Conservation (phyloP, 129 eudicot genomes). For the Saposhnikovia divaricata region DNA sequence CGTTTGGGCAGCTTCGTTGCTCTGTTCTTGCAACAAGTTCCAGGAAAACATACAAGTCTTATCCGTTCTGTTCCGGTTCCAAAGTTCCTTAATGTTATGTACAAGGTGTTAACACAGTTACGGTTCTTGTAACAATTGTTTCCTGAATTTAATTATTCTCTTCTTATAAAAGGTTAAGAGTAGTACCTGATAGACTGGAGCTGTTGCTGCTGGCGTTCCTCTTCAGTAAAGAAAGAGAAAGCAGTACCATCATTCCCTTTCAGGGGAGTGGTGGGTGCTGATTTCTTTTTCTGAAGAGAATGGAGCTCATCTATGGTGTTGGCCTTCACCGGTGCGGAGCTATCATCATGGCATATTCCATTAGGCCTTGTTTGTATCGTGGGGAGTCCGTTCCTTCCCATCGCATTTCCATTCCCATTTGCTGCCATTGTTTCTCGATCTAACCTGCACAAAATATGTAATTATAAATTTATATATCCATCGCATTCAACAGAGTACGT, state of each 20-base stretch:
- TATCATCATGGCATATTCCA: conserved; percentile 57
- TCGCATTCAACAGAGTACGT: not conserved
- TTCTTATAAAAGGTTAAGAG: no score
- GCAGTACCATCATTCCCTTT: conserved; percentile 48
- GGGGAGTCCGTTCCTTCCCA: conserved; percentile 61
- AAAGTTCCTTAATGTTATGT: not conserved
- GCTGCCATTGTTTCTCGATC: conserved; percentile 38
- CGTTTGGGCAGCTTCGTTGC: not conserved
- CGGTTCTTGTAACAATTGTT: not conserved
- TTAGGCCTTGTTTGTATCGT: conserved; percentile 43
- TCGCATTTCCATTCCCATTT: conserved; percentile 23
- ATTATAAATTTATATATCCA: not conserved
- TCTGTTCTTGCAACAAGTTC: not conserved
- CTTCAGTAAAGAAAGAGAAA: conserved; percentile 41
- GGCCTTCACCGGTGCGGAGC: conserved; percentile 53
- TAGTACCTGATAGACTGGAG: conserved; percentile 79
- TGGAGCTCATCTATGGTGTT: conserved; percentile 72
- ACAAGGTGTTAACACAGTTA: no score
- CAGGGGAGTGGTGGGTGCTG: conserved; percentile 66
- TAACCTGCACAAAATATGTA: conserved; percentile 13
- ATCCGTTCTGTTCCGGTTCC: not conserved
- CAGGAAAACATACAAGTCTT: not conserved
- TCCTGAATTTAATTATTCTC: not conserved
- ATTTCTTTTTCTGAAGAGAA: conserved; percentile 62
- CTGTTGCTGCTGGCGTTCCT: conserved; percentile 53